These are phyloP conservation scores for Pyrenula aspistea DNA, from an alignment of 495 filamentous ascomycete genomes.

Conservation along the genomic window DNA sequence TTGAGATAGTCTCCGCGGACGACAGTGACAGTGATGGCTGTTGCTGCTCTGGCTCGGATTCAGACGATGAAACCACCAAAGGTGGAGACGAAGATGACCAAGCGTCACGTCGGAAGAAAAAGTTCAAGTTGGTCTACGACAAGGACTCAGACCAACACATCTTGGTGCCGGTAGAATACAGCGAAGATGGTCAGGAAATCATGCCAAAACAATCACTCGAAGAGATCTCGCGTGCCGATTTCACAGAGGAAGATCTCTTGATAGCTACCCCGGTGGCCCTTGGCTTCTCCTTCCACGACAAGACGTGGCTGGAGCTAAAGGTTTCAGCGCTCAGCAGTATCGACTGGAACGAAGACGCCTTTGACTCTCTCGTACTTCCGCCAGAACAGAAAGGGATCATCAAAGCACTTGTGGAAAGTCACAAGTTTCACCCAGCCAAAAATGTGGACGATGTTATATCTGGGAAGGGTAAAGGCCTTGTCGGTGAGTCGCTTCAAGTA, in stretches of 20 bases:
- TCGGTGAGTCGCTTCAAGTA: no score
- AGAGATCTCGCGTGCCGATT: constrained; percentile 36
- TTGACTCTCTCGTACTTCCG: constrained; percentile 64
- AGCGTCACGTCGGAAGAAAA: constrained; percentile 23
- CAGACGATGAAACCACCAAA: constrained; percentile 34
- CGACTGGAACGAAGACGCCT: constrained; percentile 71
- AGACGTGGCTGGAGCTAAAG: constrained; percentile 84
- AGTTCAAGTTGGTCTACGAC: constrained; percentile 23
- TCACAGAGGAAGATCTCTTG: constrained; percentile 77
- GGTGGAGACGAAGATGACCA: constrained; percentile 20
- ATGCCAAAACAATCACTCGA: constrained; percentile 54
- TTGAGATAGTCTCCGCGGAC: constrained; percentile 42
- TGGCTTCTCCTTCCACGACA: constrained; percentile 88
- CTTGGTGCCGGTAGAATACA: constrained; percentile 43
- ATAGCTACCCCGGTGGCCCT: constrained; percentile 83
- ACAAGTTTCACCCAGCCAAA: constrained; percentile 68
- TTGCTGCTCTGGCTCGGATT: constrained; percentile 25
- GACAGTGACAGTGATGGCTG: constrained; percentile 25
- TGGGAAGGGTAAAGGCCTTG: constrained; percentile 66
- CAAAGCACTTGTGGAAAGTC: constrained; percentile 65
- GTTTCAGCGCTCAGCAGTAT: constrained; percentile 76
- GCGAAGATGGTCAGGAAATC: constrained; percentile 50
- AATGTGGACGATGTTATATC: constrained; percentile 79
- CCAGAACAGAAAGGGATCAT: constrained; percentile 70
- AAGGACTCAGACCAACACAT: constrained; percentile 46